Evolutionary conservation across 228 moss, liverwort and hornwort genomes (phyloP), one percentile per base, ranked within the genome.

Genomic region (Sphagnum magellanicum): DNA sequence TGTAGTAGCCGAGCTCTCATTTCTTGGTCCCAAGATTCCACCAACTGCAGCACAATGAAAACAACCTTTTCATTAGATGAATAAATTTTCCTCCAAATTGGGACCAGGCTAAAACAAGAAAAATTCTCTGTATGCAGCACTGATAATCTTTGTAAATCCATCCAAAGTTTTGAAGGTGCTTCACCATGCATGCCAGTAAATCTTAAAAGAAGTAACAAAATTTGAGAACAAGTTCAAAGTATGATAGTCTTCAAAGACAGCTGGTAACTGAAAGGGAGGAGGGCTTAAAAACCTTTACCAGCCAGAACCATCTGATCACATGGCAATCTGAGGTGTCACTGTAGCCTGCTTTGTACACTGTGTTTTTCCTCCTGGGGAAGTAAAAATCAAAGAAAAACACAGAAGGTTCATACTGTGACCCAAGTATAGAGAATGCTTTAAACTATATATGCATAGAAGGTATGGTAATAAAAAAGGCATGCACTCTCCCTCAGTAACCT

Each of bases 21-120:
- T 84, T 97, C 97, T 73, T 97, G 97, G 76, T 97, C 97, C 97
- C 97, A 97, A 52, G 93, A 87, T 68, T 97, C 93, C 70, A 97
- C 88, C 78, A 97, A 84, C 97, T 91, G 84, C 46, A 74, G 5
- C 68, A 70, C 11, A 57, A 69, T 62, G 61, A 61, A 51, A 32
- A 11, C 63, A 64, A 10, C 15, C 50, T 32, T 3, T 32, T 32
- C 32, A 32, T 32, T 3, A 32, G 32, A 32, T 32, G 32, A 32
- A 32, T 32, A 3, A 32, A 2, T 32, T 32, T 32, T 32, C 32
- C 32, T 32, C 32, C 32, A 32, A 32, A 32, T 32, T 32, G 32
- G 32, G 32, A 32, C 32, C 32, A 32, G 2, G 32, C 32, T 32
- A 32, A 32, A 32, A 32, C 32, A 32, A 32, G 32, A 32, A 32